A percentile compares a stretch with the other conserved stretches of the same genome.
phyloP scores from a whole-genome alignment of 208 protist genomes.

The Crithidia expoeki region DNA sequence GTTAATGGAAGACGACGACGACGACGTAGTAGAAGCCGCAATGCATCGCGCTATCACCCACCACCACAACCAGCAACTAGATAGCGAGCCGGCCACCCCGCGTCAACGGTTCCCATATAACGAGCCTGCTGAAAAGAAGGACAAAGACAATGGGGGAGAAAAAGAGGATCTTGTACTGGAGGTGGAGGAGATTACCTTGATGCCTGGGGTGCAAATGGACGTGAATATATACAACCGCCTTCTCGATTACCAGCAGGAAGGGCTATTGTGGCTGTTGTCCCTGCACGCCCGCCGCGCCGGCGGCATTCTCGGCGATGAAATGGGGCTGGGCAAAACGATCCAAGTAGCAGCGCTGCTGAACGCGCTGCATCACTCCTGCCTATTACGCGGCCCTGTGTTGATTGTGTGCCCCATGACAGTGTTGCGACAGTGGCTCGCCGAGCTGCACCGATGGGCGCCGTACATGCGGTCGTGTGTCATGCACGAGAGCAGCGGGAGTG shows the following conservation, averaged over 20 bases:
- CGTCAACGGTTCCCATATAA: not conserved
- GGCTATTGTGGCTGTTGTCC: slow-evolving; percentile 96
- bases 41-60: slow-evolving; percentile 16
- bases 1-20: slow-evolving; percentile 72
- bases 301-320: slow-evolving; percentile 97
- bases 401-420: slow-evolving; percentile 95
- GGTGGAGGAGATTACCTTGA: slow-evolving; percentile 36
- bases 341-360: slow-evolving; percentile 93
- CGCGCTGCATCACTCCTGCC: slow-evolving; percentile 70
- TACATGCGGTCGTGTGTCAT: slow-evolving; percentile 82
- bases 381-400: slow-evolving; percentile 85
- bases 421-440: slow-evolving; percentile 92
- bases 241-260: slow-evolving; percentile 93
- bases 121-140: not conserved
- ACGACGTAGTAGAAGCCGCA: slow-evolving; percentile 28
- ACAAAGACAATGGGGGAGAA: not conserved
- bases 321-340: slow-evolving; percentile 97
- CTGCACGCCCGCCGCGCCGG: slow-evolving; percentile 90
- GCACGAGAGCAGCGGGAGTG: slow-evolving; percentile 73
- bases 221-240: slow-evolving; percentile 73
- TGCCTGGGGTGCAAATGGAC: slow-evolving; percentile 48
- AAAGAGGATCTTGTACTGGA: slow-evolving; percentile 19
- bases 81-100: not conserved
- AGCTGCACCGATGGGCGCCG: slow-evolving; percentile 95
- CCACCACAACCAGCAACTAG: slow-evolving; percentile 2